phyloP scores from a whole-genome alignment of 306 rosid genomes.

The Quercus rubra region DNA sequence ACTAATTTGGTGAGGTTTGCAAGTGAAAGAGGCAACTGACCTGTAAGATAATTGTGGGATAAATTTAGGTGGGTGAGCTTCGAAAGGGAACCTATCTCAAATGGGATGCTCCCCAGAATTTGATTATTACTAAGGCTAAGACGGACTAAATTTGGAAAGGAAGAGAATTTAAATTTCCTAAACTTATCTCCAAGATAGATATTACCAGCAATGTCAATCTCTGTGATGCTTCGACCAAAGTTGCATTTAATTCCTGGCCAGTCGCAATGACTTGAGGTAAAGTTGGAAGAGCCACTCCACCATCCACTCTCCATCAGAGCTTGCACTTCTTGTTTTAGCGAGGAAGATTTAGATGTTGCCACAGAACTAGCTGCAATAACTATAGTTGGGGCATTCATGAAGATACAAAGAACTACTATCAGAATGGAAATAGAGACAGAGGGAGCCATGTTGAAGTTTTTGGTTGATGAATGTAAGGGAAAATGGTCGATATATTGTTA shows the following conservation, averaged over 20 bases:
- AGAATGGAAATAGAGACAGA: no score
- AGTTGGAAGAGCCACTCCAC: background rate
- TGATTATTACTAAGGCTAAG: background rate
- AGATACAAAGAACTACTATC: no score
- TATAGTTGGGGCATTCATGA: no score
- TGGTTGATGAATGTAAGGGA: no score
- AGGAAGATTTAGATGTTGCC: background rate
- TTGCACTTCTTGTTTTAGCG: background rate
- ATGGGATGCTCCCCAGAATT: background rate
- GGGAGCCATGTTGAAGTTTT: no score
- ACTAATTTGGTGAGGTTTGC: background rate
- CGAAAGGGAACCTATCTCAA: background rate
- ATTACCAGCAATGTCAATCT: background rate
- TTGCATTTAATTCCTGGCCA: background rate
- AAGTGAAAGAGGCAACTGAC: background rate
- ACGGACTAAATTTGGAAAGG: background rate
- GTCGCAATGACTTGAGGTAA: background rate
- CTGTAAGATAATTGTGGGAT: background rate
- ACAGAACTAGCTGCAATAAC: no score
- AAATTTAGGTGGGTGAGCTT: constrained; percentile 16
- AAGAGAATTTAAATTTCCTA: background rate
- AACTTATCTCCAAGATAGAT: background rate
- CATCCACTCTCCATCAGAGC: background rate
- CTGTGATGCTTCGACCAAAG: background rate
- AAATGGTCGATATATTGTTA: no score